These are phyloP conservation scores for Suillus alpinus DNA, from an alignment of 768 basidiomycete species.

Conservation along the genomic window DNA sequence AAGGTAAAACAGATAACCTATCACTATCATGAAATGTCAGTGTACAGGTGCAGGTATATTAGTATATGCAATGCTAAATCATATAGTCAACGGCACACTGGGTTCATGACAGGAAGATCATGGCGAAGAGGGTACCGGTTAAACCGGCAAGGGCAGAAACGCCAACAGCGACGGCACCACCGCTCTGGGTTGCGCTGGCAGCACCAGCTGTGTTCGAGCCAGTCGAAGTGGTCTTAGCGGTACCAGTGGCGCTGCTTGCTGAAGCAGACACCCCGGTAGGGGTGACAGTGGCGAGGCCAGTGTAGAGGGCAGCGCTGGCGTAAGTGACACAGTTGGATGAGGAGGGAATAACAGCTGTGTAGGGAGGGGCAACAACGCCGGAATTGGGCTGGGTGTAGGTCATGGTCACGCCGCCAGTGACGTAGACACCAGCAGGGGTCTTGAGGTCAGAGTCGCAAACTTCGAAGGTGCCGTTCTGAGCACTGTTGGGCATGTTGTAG, in stretches of 20 bases:
- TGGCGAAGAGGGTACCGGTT: conserved; percentile 33
- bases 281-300: conserved; percentile 17
- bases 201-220: conserved; percentile 15
- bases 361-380: conserved; percentile 35
- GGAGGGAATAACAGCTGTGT: conserved; percentile 36
- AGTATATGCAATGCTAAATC: neutral
- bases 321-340: conserved; percentile 45
- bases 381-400: conserved; percentile 44
- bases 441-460: conserved; percentile 65
- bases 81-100: neutral
- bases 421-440: conserved; percentile 56
- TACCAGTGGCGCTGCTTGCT: neutral
- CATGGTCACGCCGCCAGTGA: conserved; percentile 35
- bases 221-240: conserved; percentile 5
- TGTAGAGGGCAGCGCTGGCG: conserved; percentile 36
- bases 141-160: conserved; percentile 32
- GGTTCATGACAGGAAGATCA: conserved; percentile 36
- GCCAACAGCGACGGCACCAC: conserved; percentile 23
- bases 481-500: conserved; percentile 71
- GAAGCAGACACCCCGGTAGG: neutral
- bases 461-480: conserved; percentile 57
- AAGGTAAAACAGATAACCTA: neutral
- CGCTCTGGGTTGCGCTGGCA: conserved; percentile 14
- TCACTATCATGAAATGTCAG: neutral
- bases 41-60: neutral